Evolutionary conservation across 164 flowering plant genomes (phyloP).

Genomic region (Platanus orientalis): DNA sequence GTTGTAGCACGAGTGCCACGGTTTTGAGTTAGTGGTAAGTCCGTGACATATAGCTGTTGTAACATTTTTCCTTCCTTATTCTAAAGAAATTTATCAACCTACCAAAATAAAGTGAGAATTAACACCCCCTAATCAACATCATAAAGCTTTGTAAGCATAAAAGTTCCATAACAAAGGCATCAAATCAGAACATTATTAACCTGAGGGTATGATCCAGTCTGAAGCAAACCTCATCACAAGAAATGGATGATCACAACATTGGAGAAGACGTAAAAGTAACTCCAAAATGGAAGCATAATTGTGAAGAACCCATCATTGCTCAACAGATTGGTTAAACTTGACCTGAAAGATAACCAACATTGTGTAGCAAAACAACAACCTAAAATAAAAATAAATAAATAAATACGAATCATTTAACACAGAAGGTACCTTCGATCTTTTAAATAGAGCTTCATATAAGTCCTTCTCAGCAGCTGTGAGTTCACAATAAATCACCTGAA

Average conservation of each 20-base stretch:
- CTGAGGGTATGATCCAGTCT: background rate
- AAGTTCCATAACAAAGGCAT: background rate
- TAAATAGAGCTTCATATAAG: slow-evolving; percentile 89
- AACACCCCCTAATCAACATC: too few species aligned
- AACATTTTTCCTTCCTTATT: too few species aligned
- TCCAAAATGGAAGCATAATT: slow-evolving; percentile 98
- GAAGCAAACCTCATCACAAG: slow-evolving; percentile 87
- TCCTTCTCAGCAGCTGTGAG: slow-evolving; percentile 84
- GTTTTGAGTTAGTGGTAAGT: too few species aligned
- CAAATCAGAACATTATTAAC: slow-evolving; percentile 3
- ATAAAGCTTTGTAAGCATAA: too few species aligned
- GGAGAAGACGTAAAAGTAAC: slow-evolving; percentile 95
- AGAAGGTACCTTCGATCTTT: slow-evolving; percentile 79
- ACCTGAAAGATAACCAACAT: slow-evolving; percentile 42
- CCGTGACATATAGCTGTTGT: too few species aligned
- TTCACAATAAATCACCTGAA: slow-evolving; percentile 78
- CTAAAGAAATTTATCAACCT: too few species aligned
- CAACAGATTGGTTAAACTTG: slow-evolving; percentile 94
- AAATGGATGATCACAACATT: slow-evolving; percentile 99
- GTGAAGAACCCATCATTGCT: slow-evolving; percentile 95
- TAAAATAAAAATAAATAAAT: background rate
- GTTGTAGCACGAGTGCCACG: too few species aligned
- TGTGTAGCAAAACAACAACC: slow-evolving; percentile 3
- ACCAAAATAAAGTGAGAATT: too few species aligned
- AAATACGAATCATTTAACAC: background rate